Conservation (phyloP, 139 green algal genomes). For the Prasinococcaceae sp. region DNA sequence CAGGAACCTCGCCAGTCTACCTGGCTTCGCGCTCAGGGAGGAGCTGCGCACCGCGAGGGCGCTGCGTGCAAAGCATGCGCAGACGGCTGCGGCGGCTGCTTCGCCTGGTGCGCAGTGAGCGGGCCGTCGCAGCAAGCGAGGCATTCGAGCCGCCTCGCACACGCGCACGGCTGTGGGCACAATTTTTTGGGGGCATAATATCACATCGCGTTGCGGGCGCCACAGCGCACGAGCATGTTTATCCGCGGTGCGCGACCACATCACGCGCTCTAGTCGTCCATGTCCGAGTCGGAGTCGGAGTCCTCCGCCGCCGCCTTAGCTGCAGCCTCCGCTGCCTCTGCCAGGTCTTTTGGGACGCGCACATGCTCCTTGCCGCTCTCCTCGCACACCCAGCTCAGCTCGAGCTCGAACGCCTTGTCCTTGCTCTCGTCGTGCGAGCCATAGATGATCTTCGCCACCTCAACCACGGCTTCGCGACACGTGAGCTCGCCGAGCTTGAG, state of each 20-base stretch:
- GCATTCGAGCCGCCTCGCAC: no score
- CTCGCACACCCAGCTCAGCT: slow-evolving; percentile 92
- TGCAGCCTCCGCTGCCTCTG: slow-evolving; percentile 42
- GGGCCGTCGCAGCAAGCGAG: no score
- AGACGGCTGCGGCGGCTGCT: no score
- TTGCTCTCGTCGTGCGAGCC: slow-evolving; percentile 85
- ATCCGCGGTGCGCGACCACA: no score
- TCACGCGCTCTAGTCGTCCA: neutral
- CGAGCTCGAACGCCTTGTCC: slow-evolving; percentile 93
- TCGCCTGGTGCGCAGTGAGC: no score
- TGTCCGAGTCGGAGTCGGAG: slow-evolving; percentile 26
- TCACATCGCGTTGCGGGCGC: no score
- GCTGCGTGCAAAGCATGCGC: no score
- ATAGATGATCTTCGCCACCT: slow-evolving; percentile 85
- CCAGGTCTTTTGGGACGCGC: slow-evolving; percentile 54
- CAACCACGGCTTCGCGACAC: slow-evolving; percentile 69
- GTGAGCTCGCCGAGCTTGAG: slow-evolving; percentile 84
- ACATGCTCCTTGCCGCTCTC: slow-evolving; percentile 57
- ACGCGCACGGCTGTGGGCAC: no score
- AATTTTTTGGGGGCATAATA: no score
- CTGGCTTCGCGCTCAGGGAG: no score
- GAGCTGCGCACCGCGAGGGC: no score
- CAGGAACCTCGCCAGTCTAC: slow-evolving; percentile 46
- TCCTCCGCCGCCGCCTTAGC: slow-evolving; percentile 74
- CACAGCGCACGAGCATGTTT: no score